Percentiles rank a stretch among this genome's conserved stretches.
Evolutionary conservation across 2,329 filamentous ascomycete genomes (phyloP).

Genomic region (Penicillium griseofulvum): DNA sequence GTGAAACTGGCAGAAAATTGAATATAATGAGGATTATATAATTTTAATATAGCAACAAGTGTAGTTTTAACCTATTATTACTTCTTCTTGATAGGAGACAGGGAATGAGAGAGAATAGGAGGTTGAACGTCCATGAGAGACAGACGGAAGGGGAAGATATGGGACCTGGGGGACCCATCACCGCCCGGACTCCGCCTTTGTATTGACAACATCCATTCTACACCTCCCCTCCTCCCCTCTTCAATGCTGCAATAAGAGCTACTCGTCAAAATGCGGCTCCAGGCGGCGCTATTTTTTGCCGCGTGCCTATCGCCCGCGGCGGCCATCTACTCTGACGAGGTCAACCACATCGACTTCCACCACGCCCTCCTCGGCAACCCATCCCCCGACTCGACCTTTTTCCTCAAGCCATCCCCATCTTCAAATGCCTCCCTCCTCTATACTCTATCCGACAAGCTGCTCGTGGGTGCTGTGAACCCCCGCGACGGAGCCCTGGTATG

Average conservation of each 20-base stretch:
- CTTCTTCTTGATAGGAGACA: no score
- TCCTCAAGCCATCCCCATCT: slow-evolving; percentile 78
- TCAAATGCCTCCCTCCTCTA: slow-evolving; percentile 89
- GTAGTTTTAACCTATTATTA: no score
- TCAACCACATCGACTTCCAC: slow-evolving; percentile 89
- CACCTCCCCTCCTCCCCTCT: slow-evolving; percentile 10
- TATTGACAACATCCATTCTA: slow-evolving; percentile 17
- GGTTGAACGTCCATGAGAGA: neutral
- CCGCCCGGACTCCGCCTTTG: slow-evolving; percentile 22
- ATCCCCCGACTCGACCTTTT: slow-evolving; percentile 82
- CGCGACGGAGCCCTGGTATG: slow-evolving; percentile 80
- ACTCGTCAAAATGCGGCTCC: slow-evolving; percentile 41
- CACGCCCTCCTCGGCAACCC: slow-evolving; percentile 83
- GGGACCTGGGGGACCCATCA: slow-evolving; percentile 11
- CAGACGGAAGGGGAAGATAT: neutral
- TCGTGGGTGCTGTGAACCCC: slow-evolving; percentile 86
- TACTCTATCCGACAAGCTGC: slow-evolving; percentile 77
- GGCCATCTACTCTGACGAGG: slow-evolving; percentile 86
- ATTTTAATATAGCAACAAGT: no score
- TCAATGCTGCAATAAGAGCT: slow-evolving; percentile 33
- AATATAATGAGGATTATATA: no score
- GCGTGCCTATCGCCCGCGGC: slow-evolving; percentile 51
- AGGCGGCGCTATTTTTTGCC: slow-evolving; percentile 40
- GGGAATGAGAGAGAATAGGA: neutral
- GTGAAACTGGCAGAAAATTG: no score